These are phyloP conservation scores for Cadophora malorum DNA, from an alignment of 2,329 filamentous ascomycete species.

Conservation along the genomic window DNA sequence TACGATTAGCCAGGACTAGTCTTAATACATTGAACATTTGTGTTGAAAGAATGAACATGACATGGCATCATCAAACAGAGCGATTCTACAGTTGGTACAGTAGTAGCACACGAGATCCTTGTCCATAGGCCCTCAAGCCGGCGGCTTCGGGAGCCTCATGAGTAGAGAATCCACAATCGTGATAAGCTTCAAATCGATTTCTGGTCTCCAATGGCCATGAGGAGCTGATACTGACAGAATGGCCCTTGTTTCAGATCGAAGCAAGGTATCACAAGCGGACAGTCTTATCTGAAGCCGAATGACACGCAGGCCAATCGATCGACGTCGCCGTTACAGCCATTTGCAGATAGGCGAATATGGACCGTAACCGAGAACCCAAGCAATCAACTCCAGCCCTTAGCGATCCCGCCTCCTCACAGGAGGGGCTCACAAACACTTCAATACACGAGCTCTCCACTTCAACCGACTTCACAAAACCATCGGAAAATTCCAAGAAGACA, in stretches of 20 bases:
- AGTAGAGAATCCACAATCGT: too few species aligned
- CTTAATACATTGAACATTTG: not conserved
- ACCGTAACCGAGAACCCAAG: not conserved
- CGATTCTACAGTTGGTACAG: too few species aligned
- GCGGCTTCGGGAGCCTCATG: too few species aligned
- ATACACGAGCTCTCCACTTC: not conserved
- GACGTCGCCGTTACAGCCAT: not conserved
- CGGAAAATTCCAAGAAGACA: not conserved
- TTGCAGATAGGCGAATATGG: not conserved
- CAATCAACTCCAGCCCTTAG: not conserved
- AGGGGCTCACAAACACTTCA: not conserved
- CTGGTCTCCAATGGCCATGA: too few species aligned
- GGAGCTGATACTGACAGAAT: too few species aligned
- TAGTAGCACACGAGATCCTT: too few species aligned
- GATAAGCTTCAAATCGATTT: too few species aligned
- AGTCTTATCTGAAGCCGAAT: not conserved
- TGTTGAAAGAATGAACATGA: not conserved
- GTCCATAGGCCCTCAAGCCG: too few species aligned
- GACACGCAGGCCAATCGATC: not conserved
- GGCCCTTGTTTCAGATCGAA: too few species aligned
- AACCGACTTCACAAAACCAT: not conserved
- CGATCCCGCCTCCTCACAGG: not conserved
- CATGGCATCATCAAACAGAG: not conserved
- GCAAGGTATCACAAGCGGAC: too few species aligned
- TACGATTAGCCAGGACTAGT: slow-evolving; percentile 12